Evolutionary conservation across 2,329 filamentous ascomycete species (phyloP), one percentile per base, ranked within the genome.

Genomic region (Sphaerostilbella broomeana): DNA sequence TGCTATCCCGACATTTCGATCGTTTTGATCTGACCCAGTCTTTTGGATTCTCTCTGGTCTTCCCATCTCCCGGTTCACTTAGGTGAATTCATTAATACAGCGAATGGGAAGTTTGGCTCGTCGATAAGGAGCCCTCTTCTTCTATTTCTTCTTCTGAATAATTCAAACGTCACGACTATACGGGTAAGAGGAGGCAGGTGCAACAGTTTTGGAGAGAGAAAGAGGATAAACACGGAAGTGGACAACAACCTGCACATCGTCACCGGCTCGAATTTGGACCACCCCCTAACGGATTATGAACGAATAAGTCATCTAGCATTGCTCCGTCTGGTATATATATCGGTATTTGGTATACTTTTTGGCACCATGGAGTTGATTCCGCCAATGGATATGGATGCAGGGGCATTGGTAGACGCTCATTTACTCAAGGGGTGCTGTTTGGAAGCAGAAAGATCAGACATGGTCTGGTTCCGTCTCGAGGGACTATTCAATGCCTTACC

Each of bases 391-490:
- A 57, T 61, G 51, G 57, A 55, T 28, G 46, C 47, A 35, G 49
- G 47, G 24, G 45, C 49, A 26, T 50, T 53, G 12, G 47, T 55
- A 33, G 61, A 62, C 36, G 45, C 55, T 15, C 57, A 65, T 15
- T 58, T 77, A 16, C 62, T 77, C 24, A 59, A 64, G 42, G 71
- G 73, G 22, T 79, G 75, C 52, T 75, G 65, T 49, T 52, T 60
- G 38, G 75, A 79, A 57, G 73, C 75, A 17, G 64, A 73, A 40
- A 63, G 69, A 45, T 72, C 70, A 37, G 69, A 75, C 35, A 48
- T 64, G 10, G 68, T 74, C 28, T 63, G 65, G 25, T 48, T 60
- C 13, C 61, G 63, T 25, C 64, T 81, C 10, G 63, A 75, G 22
- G 67, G 64, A 6, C 62, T 81, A 21, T 66, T 71, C 29, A 54